These are phyloP conservation scores for Amylocarpus encephaloides DNA, from an alignment of 2,329 filamentous ascomycete genomes.

Conservation along the genomic window DNA sequence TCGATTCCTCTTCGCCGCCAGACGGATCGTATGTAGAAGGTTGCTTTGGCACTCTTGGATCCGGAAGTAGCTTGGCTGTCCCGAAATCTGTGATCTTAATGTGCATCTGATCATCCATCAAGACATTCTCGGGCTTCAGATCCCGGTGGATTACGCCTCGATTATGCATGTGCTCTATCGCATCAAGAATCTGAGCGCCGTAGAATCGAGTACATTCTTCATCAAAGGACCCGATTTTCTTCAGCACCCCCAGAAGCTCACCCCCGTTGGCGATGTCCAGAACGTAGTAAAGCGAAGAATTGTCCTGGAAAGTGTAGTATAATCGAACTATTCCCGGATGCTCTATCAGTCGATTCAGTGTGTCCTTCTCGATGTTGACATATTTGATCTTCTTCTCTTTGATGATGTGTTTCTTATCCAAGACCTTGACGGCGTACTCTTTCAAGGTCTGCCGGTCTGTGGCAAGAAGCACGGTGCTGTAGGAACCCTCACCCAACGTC, in stretches of 20 bases:
- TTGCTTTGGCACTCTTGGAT: conserved; percentile 37
- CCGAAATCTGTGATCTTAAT: conserved; percentile 99
- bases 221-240: conserved; percentile 91
- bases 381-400: conserved; percentile 99
- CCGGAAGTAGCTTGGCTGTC: conserved; percentile 85
- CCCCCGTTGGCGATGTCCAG: conserved; percentile 88
- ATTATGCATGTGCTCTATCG: conserved; percentile 97
- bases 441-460: conserved; percentile 91
- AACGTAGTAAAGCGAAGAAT: conserved; percentile 92
- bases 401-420: conserved; percentile 98
- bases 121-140: conserved; percentile 92
- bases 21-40: conserved; percentile 33
- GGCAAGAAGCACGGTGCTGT: conserved; percentile 90
- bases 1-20: conserved; percentile 48
- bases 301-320: conserved; percentile 98
- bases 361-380: conserved; percentile 99
- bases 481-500: conserved; percentile 89
- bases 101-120: conserved; percentile 92
- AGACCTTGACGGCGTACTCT: conserved; percentile 95
- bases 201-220: conserved; percentile 93
- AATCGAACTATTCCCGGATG: conserved; percentile 94
- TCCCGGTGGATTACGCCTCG: conserved; percentile 94
- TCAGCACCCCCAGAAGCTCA: conserved; percentile 85
- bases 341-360: conserved; percentile 88
- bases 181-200: conserved; percentile 89